Percentiles rank a stretch among this genome's conserved stretches.
phyloP scores from a whole-genome alignment of 1,284 basidiomycete species.

The Ceratorhiza oryzae-sativae region DNA sequence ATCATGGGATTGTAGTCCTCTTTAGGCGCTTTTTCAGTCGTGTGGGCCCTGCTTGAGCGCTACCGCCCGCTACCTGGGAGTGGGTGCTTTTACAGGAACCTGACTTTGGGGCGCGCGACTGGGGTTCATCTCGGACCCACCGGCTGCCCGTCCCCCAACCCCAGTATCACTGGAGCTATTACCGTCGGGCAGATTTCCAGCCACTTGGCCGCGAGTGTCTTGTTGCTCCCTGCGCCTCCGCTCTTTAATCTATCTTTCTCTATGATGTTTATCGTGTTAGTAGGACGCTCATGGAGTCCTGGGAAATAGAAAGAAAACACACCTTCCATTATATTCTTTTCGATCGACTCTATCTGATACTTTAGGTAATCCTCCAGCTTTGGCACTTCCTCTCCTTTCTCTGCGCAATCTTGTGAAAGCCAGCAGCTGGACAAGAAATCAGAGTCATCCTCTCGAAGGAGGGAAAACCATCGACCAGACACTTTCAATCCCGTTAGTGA shows the following conservation, averaged over 20 bases:
- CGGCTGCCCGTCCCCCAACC: too few species aligned
- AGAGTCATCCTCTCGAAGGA: slow-evolving; percentile 29
- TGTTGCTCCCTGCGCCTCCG: too few species aligned
- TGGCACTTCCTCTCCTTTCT: not conserved
- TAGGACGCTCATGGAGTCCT: not conserved
- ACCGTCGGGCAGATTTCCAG: too few species aligned
- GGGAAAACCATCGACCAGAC: slow-evolving; percentile 33
- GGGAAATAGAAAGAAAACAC: not conserved
- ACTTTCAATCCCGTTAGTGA: too few species aligned
- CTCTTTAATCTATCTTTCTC: too few species aligned
- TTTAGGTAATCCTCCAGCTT: slow-evolving; percentile 11
- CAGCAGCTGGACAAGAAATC: slow-evolving; percentile 36
- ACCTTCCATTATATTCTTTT: not conserved
- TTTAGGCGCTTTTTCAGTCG: not conserved
- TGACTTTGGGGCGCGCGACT: too few species aligned
- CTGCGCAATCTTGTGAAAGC: slow-evolving; percentile 34
- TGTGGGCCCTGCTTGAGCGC: too few species aligned
- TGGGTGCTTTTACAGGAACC: too few species aligned
- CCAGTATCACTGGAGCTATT: too few species aligned
- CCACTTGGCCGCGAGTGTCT: too few species aligned
- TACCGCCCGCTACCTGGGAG: too few species aligned
- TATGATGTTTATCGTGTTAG: not conserved
- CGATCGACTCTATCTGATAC: slow-evolving; percentile 8
- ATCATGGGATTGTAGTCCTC: not conserved
- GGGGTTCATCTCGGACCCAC: too few species aligned